Base-by-base conservation (phyloP, 345 rosid genomes). In the Syzygium jambos region DNA sequence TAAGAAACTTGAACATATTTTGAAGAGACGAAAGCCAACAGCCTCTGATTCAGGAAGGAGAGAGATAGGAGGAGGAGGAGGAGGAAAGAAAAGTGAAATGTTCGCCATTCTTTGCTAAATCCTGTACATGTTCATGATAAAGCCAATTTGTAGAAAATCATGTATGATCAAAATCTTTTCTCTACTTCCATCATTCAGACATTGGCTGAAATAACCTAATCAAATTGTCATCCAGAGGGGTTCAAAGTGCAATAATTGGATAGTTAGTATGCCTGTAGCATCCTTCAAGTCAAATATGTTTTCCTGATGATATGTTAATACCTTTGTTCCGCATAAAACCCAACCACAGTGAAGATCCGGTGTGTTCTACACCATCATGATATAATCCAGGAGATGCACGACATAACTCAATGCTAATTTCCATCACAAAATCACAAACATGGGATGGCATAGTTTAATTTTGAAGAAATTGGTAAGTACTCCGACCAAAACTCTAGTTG, bases 1-100 rank as follows among this genome's bases (percentile, higher is more conserved):
- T 94, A 23, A 91, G 85, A 90, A 90, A 86, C 80, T 90, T 89
- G 49, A 89, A 91, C 52, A 77, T 93, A 85, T 87, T 93, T 84
- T 73, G 82, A 73, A 38, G 49, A 38, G 82, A 73, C 14, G 49
- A 49, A 38, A 73, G 82, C 46, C 82, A 73, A 73, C 82, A 38
- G 27, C 82, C 27, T 38, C 14, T 73, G 82, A 73, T 73, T 10
- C 27, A 19, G 49, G 6, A 49, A 25, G 49, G 49, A 38, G 15
- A 73, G 25, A 55, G 59, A 55, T 55, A 55, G 25, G 11, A 55
- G 59, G 43, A 43, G 38, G 43, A 43, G 38, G 30, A 59, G 65
- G 30, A 59, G 30, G 65, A 61, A 73, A 34, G 80, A 73, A 73
- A 73, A 73, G 49, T 73, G 49, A 38, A 52, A 54, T 29, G 86